A percentile compares a stretch with the other conserved stretches of the same genome.
Conservation (phyloP, 257 asterid genomes). For the Solanum pinnatisectum region DNA sequence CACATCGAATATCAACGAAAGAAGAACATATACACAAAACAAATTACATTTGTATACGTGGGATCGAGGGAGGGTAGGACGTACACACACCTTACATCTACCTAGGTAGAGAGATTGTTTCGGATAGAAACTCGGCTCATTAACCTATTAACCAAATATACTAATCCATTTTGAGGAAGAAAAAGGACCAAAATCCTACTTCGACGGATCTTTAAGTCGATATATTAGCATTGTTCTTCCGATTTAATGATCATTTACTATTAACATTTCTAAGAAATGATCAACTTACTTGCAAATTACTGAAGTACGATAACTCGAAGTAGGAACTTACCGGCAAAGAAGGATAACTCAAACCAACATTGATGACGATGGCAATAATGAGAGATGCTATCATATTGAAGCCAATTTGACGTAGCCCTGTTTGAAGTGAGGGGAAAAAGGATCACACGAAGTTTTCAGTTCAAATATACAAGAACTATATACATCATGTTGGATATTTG, state of each 20-base stretch:
- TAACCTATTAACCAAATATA: background rate
- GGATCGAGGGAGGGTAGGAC: background rate
- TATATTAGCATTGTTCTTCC: background rate
- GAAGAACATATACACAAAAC: background rate
- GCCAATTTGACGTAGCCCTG: constrained; percentile 66
- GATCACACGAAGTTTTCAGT: background rate
- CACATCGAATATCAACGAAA: background rate
- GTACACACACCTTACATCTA: background rate
- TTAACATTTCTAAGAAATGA: background rate
- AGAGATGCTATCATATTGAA: constrained; percentile 60
- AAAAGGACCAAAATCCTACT: background rate
- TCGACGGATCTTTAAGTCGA: background rate
- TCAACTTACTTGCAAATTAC: background rate
- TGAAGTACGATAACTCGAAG: background rate
- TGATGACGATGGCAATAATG: constrained; percentile 36
- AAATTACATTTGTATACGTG: background rate
- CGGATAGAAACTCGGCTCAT: background rate
- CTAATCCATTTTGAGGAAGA: background rate
- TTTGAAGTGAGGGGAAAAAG: background rate
- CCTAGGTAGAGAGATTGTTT: background rate
- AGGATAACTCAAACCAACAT: constrained; percentile 54
- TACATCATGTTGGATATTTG: background rate
- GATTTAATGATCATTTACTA: background rate
- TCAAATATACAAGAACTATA: background rate
- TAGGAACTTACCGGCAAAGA: constrained; percentile 61